These are phyloP conservation scores for Fistulinella prunicolor DNA, from an alignment of 768 basidiomycete genomes.

Conservation along the genomic window DNA sequence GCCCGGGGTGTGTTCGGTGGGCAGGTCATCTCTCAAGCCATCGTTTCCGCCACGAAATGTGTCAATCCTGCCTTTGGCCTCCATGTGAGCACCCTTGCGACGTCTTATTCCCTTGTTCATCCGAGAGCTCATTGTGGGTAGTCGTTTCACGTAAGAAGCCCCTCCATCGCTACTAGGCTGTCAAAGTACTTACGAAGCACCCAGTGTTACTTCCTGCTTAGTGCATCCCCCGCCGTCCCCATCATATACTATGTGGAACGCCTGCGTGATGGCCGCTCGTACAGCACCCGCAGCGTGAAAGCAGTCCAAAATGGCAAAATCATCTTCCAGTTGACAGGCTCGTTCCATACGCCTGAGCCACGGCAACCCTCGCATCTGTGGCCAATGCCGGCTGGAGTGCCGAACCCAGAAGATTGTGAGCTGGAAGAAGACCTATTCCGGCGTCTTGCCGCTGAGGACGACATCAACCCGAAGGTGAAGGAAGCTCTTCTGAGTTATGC, in stretches of 20 bases:
- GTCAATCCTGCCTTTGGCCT: conserved; percentile 62
- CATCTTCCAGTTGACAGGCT: conserved; percentile 71
- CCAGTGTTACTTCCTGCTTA: conserved; percentile 79
- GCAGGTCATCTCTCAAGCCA: conserved; percentile 86
- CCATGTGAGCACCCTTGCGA: conserved; percentile 59
- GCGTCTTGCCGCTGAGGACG: conserved; percentile 27
- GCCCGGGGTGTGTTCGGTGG: conserved; percentile 83
- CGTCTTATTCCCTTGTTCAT: background rate
- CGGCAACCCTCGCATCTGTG: conserved; percentile 70
- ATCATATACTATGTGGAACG: conserved; percentile 79
- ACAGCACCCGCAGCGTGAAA: conserved; percentile 62
- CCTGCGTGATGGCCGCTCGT: conserved; percentile 71
- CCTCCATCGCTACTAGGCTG: background rate
- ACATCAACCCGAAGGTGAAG: conserved; percentile 33
- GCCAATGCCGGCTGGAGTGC: conserved; percentile 57
- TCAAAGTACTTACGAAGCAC: conserved; percentile 5
- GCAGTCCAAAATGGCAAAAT: conserved; percentile 52
- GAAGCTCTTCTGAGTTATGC: conserved; percentile 31
- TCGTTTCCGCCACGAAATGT: conserved; percentile 76
- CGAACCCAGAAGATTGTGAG: conserved; percentile 60
- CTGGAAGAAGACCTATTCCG: conserved; percentile 47
- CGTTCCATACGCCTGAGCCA: conserved; percentile 78
- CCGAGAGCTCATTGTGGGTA: conserved; percentile 21
- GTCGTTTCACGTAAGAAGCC: conserved; percentile 65
- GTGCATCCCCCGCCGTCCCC: conserved; percentile 68